Evolutionary conservation across 2,329 filamentous ascomycete species (phyloP), one percentile per base, ranked within the genome.

Genomic region (Pseudophaeomoniella oleicola): DNA sequence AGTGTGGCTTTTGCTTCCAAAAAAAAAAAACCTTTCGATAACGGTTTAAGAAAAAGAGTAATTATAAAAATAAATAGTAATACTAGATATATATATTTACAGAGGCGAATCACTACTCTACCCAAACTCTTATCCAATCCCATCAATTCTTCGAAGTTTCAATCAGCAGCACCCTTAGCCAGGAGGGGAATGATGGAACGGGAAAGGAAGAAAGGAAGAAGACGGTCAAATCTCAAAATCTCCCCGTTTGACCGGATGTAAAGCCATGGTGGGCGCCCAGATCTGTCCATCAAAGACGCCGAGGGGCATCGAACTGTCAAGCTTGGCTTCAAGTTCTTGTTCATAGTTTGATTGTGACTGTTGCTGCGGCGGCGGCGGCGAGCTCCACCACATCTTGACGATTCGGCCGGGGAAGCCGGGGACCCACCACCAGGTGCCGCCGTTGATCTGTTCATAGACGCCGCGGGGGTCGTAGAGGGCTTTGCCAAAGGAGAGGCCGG

Each of bases 381-480:
- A n/a, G 6, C 22, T 27, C 22, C 6, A 9, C 22, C 22, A 27
- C n/a, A n/a, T n/a, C 22, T 27, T 27, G 6, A 27, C n/a, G 22
- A 27, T n/a, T n/a, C n/a, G 6, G n/a, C 22, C 22, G 22, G 22
- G 22, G n/a, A 27, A 27, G 6, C 22, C 22, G 6, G 22, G 22
- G n/a, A 27, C 22, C 22, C 22, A 27, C 22, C 22, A 27, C 22
- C 22, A 27, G n/a, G 22, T 27, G 22, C 6, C 22, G 6, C 22
- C 22, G 22, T 27, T 27, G n/a, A 27, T 9, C 6, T 38, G 29
- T 14, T 38, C 18, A 36, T 41, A 41, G 5, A 36, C 36, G n/a
- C 39, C 39, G 11, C 34, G 30, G 2, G 39, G 39, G n/a, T 27
- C 22, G 22, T 27, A 27, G 6, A 27, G 6, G 6, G 22, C 22